Base-by-base conservation (phyloP, 306 rosid genomes). In the Lagenaria siceraria region DNA sequence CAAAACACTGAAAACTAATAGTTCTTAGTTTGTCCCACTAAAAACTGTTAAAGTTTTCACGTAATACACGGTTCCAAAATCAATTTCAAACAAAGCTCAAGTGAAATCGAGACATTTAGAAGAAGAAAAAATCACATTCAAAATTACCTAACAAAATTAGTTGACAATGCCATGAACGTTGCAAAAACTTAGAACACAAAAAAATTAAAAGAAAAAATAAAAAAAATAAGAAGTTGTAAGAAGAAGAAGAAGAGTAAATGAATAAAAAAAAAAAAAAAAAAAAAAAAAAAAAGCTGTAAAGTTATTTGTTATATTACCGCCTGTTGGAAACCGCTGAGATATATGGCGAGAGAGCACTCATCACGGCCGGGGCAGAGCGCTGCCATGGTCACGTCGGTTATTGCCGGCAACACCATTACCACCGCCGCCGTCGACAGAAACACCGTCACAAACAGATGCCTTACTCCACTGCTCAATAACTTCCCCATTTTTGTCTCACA, bases 281-380 rank as follows among this genome's bases (percentile, higher is more conserved):
- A 73, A 21, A 3, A 2, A 24, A 38, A 60, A 29, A n/a, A n/a
- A n/a, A n/a, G n/a, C n/a, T n/a, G 3, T 15, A 22, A 42, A 18
- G 33, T 22, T 24, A 10, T 1, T 36, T 5, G 64, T 60, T 27
- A 1, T 14, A 84, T 77, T 11, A 94, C 98, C 78, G 87, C 96
- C 10, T 94, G 95, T 15, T 90, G 95, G 70, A 85, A 82, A 8
- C 93, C 96, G 24, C 88, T n/a, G 83, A 94, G 97, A 82, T 90
- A 94, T 76, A 91, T 94, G 83, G 98, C 97, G 25, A 91, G 91
- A 0, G 98, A 89, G 63, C 98, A 94, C 59, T 89, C 83, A 17
- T 87, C 88, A 52, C 58, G 84, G 21, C 87, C 90, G 3, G 95
- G 97, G 66, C 98, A 94, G 7, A 91, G 84, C 5, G 97, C 98